phyloP scores from a whole-genome alignment of 2,329 filamentous ascomycete species.

The Thelonectria blattea region DNA sequence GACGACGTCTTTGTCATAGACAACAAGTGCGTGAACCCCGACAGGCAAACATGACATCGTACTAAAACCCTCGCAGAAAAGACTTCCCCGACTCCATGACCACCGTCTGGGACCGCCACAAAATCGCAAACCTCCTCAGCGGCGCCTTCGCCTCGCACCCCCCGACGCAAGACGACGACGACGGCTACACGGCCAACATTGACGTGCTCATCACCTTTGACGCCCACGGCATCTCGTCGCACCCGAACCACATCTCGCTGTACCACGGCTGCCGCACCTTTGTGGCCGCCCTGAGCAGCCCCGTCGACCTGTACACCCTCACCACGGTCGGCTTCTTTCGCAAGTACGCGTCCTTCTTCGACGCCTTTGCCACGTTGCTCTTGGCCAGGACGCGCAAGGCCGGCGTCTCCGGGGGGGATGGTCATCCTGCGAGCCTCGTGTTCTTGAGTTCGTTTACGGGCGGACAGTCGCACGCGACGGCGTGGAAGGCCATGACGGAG shows the following conservation, averaged over 20 bases:
- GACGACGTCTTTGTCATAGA: slow-evolving; percentile 89
- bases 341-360: slow-evolving; percentile 82
- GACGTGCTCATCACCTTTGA: slow-evolving; percentile 94
- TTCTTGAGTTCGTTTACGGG: slow-evolving; percentile 75
- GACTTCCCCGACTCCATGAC: slow-evolving; percentile 93
- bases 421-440: slow-evolving; percentile 65
- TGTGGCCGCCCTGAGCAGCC: slow-evolving; percentile 69
- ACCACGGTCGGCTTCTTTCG: slow-evolving; percentile 73
- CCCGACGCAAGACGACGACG: slow-evolving; percentile 39
- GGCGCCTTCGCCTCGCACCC: slow-evolving; percentile 73
- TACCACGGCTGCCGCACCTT: slow-evolving; percentile 82
- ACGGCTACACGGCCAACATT: slow-evolving; percentile 61
- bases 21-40: slow-evolving; percentile 61
- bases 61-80: slow-evolving; percentile 36
- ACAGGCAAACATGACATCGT: background rate
- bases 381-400: slow-evolving; percentile 43
- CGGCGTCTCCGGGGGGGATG: slow-evolving; percentile 39
- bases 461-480: slow-evolving; percentile 58
- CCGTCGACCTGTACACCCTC: slow-evolving; percentile 86
- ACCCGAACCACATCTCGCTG: slow-evolving; percentile 92
- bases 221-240: slow-evolving; percentile 76
- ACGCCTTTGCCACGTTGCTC: slow-evolving; percentile 74
- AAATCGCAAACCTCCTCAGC: slow-evolving; percentile 73
- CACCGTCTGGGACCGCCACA: slow-evolving; percentile 72
- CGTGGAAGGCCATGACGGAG: slow-evolving; percentile 84